phyloP scores from a whole-genome alignment of 2,329 filamentous ascomycete genomes.

The Fusarium sacchari region DNA sequence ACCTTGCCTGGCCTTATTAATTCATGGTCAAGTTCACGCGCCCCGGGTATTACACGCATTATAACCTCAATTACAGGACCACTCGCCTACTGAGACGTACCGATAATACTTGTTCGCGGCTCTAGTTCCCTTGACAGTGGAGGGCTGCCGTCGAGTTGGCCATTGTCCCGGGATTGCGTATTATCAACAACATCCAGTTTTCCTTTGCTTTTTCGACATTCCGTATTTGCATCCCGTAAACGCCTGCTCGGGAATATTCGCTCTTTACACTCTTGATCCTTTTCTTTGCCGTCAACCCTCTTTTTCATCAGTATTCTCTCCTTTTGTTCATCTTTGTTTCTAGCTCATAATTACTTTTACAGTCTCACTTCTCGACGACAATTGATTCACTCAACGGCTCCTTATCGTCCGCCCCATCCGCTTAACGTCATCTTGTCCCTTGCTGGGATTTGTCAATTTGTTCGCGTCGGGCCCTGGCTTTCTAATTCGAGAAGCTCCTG shows the following conservation, averaged over 20 bases:
- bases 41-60: slow-evolving; percentile 12
- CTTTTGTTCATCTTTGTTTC: slow-evolving; percentile 2
- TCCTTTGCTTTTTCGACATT: slow-evolving; percentile 31
- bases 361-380: slow-evolving; percentile 15
- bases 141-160: slow-evolving; percentile 3
- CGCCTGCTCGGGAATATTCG: slow-evolving; percentile 23
- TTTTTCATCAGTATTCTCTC: not conserved
- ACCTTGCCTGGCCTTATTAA: not conserved
- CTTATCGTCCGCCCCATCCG: slow-evolving; percentile 35
- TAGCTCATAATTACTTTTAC: not conserved
- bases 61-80: slow-evolving; percentile 12
- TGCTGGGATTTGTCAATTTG: slow-evolving; percentile 38
- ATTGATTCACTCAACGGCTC: slow-evolving; percentile 30
- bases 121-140: not conserved
- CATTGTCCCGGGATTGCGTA: slow-evolving; percentile 6
- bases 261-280: slow-evolving; percentile 16
- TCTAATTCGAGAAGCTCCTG: slow-evolving; percentile 23
- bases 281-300: not conserved
- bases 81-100: not conserved
- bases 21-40: slow-evolving; percentile 25
- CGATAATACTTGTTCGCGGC: not conserved
- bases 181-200: slow-evolving; percentile 22
- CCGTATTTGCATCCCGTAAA: slow-evolving; percentile 24
- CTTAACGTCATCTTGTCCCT: slow-evolving; percentile 41
- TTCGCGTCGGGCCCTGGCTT: slow-evolving; percentile 17